Evolutionary conservation across 106 monocot species (phyloP).

Genomic region (Posidonia australis): DNA sequence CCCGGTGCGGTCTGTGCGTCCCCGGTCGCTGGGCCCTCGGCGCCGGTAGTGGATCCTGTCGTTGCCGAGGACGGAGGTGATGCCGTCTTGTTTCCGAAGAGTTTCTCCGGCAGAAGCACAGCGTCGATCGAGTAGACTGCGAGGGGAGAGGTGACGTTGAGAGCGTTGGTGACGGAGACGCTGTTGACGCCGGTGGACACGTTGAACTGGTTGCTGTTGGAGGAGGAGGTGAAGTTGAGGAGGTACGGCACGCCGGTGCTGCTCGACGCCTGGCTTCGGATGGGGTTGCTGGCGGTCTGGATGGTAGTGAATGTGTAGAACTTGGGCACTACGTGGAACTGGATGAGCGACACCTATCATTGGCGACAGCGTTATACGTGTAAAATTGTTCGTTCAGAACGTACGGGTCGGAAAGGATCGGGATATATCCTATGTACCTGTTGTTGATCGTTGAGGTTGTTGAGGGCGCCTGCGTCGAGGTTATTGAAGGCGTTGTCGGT

Average conservation of each 20-base stretch:
- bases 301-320: conserved; percentile 29
- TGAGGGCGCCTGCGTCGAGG: conserved; percentile 46
- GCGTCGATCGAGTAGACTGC: conserved; percentile 18
- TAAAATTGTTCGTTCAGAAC: too few species aligned
- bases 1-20: not conserved
- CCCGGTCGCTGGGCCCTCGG: not conserved
- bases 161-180: conserved; percentile 1
- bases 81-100: conserved; percentile 5
- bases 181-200: conserved; percentile 39
- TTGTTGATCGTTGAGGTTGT: conserved; percentile 28
- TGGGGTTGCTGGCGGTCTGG: conserved; percentile 55
- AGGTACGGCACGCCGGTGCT: conserved; percentile 26
- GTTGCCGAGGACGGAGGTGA: not conserved
- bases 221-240: conserved; percentile 32
- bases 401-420: too few species aligned
- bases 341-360: conserved; percentile 21
- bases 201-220: conserved; percentile 28
- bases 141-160: conserved; percentile 11
- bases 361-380: too few species aligned
- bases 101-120: conserved; percentile 10
- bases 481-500: conserved; percentile 68
- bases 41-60: not conserved
- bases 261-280: conserved; percentile 40
- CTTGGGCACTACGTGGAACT: conserved; percentile 46
- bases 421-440: conserved; percentile 7